Evolutionary conservation across 106 monocot species (phyloP), one percentile per base, ranked within the genome.

Genomic region (Phalaenopsis equestris): DNA sequence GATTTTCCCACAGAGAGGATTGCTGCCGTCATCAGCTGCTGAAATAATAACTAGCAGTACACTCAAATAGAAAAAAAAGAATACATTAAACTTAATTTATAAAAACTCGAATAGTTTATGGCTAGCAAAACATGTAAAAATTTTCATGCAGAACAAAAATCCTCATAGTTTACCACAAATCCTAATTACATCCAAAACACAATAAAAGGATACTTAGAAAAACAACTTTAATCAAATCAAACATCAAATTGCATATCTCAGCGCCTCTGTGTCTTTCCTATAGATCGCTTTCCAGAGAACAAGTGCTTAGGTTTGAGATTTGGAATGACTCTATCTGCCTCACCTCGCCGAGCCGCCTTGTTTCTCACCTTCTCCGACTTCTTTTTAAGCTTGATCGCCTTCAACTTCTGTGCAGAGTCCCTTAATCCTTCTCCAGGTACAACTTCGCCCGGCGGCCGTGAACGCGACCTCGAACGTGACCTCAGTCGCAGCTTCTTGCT

Each of bases 221-320:
- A 48, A 11, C 7, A 11, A 48, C 7, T 10, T 48, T 8, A 11
- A 7, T 7, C 7, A 48, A 30, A 30, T 30, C 30, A 30, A 30
- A 30, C 30, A 30, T 30, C 30, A 30, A 30, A 30, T 30, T 14
- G 52, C 12, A 0, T 48, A 77, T 64, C 78, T 83, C 77, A 96
- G 73, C 95, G 88, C 79, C 95, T 86, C 46, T 30, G 30, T 30
- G 30, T 30, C 30, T 30, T 30, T 30, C 30, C 30, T 30, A 30
- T 30, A 30, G 30, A 30, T 30, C 30, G 87, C 58, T 99, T 99
- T 42, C 99, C 99, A 56, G 99, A 95, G 81, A 87, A 99, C 67
- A 99, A 79, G 81, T 99, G 95, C 84, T 99, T 99, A 8, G 98
- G 98, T 75, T 90, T 95, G 88, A 99, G 83, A 81, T 87, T 93